A percentile compares a stretch with the other conserved stretches of the same genome.
These are phyloP conservation scores for Flaveria trinervia DNA, from an alignment of 129 eudicot genomes.

Conservation along the genomic window DNA sequence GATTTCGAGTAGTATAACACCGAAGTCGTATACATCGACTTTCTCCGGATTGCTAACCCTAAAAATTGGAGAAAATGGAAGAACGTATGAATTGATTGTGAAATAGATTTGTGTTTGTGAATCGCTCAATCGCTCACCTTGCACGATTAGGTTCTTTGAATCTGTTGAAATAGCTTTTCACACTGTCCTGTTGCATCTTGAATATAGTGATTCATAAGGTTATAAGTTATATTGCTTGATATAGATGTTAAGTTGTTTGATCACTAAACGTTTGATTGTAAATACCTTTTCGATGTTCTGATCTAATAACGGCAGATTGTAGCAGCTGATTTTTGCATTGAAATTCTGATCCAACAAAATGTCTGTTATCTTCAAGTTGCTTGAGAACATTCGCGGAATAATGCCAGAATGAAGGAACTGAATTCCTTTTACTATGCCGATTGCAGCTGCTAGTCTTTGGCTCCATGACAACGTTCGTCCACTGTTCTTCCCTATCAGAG, in stretches of 20 bases:
- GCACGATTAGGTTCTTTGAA: slow-evolving; percentile 51
- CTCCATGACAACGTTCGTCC: slow-evolving; percentile 60
- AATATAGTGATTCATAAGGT: slow-evolving; percentile 11
- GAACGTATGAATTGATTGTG: neutral
- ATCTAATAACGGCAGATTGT: slow-evolving; percentile 68
- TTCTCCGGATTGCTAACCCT: slow-evolving; percentile 62
- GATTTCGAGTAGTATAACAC: slow-evolving; percentile 74
- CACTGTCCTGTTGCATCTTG: slow-evolving; percentile 48
- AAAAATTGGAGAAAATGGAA: neutral
- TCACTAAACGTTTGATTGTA: slow-evolving; percentile 8
- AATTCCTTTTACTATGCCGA: slow-evolving; percentile 84
- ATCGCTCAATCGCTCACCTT: slow-evolving; percentile 47
- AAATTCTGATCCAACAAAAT: slow-evolving; percentile 77
- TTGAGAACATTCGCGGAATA: slow-evolving; percentile 60
- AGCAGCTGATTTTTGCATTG: slow-evolving; percentile 69
- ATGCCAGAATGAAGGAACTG: slow-evolving; percentile 83
- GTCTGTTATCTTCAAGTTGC: slow-evolving; percentile 72
- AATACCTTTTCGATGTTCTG: slow-evolving; percentile 58
- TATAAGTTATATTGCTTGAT: neutral
- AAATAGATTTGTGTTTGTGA: neutral
- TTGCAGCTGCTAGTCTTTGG: slow-evolving; percentile 77
- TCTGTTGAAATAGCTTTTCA: slow-evolving; percentile 36
- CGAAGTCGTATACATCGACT: slow-evolving; percentile 66
- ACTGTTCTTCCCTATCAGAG: slow-evolving; percentile 40
- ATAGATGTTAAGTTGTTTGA: neutral